Evolutionary conservation across 2,329 filamentous ascomycete species (phyloP), one percentile per base, ranked within the genome.

Genomic region (Pseudogymnoascus sp.): DNA sequence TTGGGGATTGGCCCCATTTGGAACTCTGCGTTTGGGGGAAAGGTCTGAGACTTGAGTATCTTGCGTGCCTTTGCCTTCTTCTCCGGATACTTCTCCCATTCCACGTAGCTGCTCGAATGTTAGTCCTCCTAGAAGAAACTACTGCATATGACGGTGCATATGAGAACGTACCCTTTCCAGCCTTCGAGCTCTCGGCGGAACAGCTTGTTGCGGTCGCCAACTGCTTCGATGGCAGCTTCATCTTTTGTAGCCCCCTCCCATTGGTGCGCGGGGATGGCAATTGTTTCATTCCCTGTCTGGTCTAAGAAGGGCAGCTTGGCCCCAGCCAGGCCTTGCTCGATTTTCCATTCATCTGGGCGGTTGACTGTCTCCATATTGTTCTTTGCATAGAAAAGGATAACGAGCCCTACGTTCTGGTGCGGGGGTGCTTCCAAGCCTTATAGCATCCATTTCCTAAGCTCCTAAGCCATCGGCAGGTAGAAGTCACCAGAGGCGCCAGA

Each of bases 71-170:
- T 75, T 25, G 78, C 79, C 69, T 87, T 88, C 73, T 89, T 89
- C 59, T 88, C 84, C 0, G 87, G 87, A 62, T 89, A 87, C 11
- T 84, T 79, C 70, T 89, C 87, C 87, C 86, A 89, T 69, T 89
- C 87, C 5, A 90, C 78, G 65, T 88, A 89, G 38, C 65, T 63
- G 10, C 23, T 11, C 23, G n/a, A 14, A 64, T 40, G 21, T 64
- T 18, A 66, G 59, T 28, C 59, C n/a, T 23, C 21, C 37, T 25
- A 36, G 18, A 12, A 59, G 38, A 28, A 10, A 6, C 11, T 28
- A 28, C 25, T 28, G 25, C 25, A 28, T 28, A 7, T 28, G 25
- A 28, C 8, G 18, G 11, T 46, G 21, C 21, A 25, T 46, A 46
- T 46, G 42, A n/a, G 46, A 21, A 66, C 66, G 60, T 70, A 77